These are phyloP conservation scores for Neoarthrinium moseri DNA, from an alignment of 2,329 filamentous ascomycete genomes.

Conservation along the genomic window DNA sequence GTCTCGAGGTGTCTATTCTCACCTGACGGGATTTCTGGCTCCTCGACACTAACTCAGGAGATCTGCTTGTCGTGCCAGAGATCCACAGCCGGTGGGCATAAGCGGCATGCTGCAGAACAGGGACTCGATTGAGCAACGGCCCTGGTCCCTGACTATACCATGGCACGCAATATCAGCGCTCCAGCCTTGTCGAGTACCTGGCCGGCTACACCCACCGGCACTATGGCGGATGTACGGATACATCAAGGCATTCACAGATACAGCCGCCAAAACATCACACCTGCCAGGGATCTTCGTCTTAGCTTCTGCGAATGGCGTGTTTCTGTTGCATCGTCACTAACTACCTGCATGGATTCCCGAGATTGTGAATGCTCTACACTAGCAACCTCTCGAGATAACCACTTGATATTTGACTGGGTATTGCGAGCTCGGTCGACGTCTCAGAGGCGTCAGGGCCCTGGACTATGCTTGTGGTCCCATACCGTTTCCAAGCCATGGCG, in stretches of 20 bases:
- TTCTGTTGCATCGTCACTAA: constrained; percentile 28
- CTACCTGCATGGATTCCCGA: constrained; percentile 36
- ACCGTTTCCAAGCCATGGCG: constrained; percentile 5
- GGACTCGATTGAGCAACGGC: background rate
- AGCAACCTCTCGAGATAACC: constrained; percentile 31
- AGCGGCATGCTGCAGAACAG: constrained; percentile 4
- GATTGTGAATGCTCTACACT: constrained; percentile 26
- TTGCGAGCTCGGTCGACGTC: constrained; percentile 17
- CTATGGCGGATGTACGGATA: constrained; percentile 18
- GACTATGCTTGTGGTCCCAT: constrained; percentile 16
- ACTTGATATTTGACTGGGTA: constrained; percentile 36
- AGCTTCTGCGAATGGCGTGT: constrained; percentile 15
- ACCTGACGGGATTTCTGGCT: background rate
- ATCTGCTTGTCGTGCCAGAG: too few species aligned
- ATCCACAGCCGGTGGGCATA: constrained; percentile 1
- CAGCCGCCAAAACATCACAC: constrained; percentile 14
- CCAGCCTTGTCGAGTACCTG: constrained; percentile 6
- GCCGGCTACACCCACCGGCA: constrained; percentile 2
- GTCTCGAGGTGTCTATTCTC: background rate
- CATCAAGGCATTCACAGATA: constrained; percentile 13
- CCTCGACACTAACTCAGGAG: too few species aligned
- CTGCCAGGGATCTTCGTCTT: constrained; percentile 24
- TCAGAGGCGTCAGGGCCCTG: constrained; percentile 12
- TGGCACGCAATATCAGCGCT: background rate
- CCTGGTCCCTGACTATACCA: constrained; percentile 4